phyloP scores from a whole-genome alignment of 2,329 filamentous ascomycete species.

The Chaetomium strumarium region DNA sequence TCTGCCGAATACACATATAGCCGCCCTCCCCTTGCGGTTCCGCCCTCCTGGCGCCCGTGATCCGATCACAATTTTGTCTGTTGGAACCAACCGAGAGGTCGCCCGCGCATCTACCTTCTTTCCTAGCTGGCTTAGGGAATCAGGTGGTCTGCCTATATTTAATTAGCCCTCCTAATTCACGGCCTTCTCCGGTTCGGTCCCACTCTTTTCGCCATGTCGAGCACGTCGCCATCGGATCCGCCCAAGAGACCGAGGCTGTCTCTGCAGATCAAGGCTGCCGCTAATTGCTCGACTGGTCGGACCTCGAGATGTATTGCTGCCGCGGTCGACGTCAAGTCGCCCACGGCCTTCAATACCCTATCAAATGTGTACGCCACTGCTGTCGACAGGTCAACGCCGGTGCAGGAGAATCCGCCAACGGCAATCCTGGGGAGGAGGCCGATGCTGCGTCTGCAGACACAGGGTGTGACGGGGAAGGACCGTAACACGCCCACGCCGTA shows the following conservation, averaged over 20 bases:
- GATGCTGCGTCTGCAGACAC: conserved; percentile 35
- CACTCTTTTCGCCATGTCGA: conserved; percentile 19
- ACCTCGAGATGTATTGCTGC: conserved; percentile 40
- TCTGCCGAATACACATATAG: conserved; percentile 21
- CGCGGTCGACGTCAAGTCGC: conserved; percentile 50
- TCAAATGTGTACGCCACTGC: conserved; percentile 60
- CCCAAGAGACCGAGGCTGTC: conserved; percentile 50
- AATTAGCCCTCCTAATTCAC: background rate
- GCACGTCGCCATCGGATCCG: conserved; percentile 27
- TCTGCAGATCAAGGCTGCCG: conserved; percentile 41
- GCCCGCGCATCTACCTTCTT: conserved; percentile 12
- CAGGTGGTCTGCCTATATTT: conserved; percentile 10
- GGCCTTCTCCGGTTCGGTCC: background rate
- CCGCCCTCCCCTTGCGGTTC: conserved; percentile 21
- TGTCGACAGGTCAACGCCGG: conserved; percentile 52
- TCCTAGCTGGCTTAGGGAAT: conserved; percentile 21
- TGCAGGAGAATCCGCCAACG: conserved; percentile 37
- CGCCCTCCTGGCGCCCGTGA: conserved; percentile 14
- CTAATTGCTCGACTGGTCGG: conserved; percentile 32
- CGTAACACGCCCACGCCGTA: conserved; percentile 39
- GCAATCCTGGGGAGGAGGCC: conserved; percentile 41
- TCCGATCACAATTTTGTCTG: conserved; percentile 14
- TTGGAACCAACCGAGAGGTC: conserved; percentile 10
- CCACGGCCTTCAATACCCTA: conserved; percentile 60
- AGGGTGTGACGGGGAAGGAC: conserved; percentile 29